phyloP scores from a whole-genome alignment of 805 yeast genomes.

The Yarrowia divulgata region DNA sequence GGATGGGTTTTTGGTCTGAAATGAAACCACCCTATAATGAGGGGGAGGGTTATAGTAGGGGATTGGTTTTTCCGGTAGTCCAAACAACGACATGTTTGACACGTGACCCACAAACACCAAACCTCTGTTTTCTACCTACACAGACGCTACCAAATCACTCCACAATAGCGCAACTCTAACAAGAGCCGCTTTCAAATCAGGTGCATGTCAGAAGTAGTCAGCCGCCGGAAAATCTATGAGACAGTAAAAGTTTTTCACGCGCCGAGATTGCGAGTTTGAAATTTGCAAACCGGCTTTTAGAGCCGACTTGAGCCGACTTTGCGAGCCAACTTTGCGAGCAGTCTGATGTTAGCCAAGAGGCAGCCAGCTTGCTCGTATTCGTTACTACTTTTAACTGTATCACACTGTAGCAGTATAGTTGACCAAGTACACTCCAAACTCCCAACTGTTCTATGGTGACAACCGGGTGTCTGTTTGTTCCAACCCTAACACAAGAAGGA shows the following conservation, averaged over 20 bases:
- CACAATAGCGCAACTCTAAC: neutral
- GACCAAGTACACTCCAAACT: no score
- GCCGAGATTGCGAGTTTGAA: slow-evolving; percentile 1
- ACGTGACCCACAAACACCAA: no score
- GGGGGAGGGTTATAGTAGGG: neutral
- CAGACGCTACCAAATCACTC: neutral
- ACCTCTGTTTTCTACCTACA: neutral
- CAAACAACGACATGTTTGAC: no score
- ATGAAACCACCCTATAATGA: neutral
- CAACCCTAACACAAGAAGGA: neutral
- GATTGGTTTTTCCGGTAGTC: no score
- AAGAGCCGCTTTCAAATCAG: neutral
- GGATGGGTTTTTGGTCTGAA: neutral
- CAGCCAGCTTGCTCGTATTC: neutral
- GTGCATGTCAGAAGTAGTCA: neutral
- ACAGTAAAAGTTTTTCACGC: slow-evolving; percentile 11
- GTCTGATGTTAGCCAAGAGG: slow-evolving; percentile 1
- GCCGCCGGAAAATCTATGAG: slow-evolving; percentile 33
- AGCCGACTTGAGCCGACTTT: neutral
- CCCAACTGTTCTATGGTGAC: no score
- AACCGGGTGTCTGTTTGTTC: no score
- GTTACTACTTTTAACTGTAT: neutral
- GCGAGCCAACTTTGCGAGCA: slow-evolving; percentile 28
- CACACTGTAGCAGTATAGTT: no score
- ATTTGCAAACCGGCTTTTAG: no score